Evolutionary conservation across 108 stramenopile species (phyloP), one percentile per base, ranked within the genome.

Genomic region (Cyclotella cryptica): DNA sequence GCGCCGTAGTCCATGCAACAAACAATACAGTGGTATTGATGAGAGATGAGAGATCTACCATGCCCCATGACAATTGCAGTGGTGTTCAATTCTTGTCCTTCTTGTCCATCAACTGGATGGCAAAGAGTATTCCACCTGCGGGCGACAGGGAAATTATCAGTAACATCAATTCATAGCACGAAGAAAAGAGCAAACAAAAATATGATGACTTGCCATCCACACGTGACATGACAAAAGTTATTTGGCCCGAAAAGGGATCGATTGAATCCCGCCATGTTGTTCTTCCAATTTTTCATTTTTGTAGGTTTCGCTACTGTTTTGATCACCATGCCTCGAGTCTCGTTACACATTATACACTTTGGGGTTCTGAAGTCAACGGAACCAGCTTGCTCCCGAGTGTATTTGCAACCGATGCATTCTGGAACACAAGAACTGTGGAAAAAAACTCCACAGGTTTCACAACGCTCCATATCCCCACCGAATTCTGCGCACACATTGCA

Each of bases 301-400:
- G 90, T 62, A 26, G 92, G 91, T 15, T 77, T 85, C 10, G 90
- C 88, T 46, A 24, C 30, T 19, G 77, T 75, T 61, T 59, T 54
- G 53, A 86, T 57, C 12, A 96, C 71, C 12, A 81, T 67, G 7
- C 95, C 95, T 26, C 78, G 77, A 59, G 60, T 74, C 60, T 83
- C 75, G 79, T 84, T 74, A 62, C 95, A 96, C 81, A 92, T 68
- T 65, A 85, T 65, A 65, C 95, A 96, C 28, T 79, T 70, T 11
- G 95, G 90, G 11, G 42, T 17, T 40, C 75, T 81, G 47, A 77
- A 81, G 0, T 81, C 72, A 54, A 77, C 74, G 3, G 68, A 55
- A 27, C 63, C 69, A 53, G 71, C 71, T 19, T 79, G 69, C 49
- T 85, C 74, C 26, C 70, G 66, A 39, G 75, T 76, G 43, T 64